Evolutionary conservation across 2,329 filamentous ascomycete species (phyloP).

Genomic region (Rutstroemia sp.): DNA sequence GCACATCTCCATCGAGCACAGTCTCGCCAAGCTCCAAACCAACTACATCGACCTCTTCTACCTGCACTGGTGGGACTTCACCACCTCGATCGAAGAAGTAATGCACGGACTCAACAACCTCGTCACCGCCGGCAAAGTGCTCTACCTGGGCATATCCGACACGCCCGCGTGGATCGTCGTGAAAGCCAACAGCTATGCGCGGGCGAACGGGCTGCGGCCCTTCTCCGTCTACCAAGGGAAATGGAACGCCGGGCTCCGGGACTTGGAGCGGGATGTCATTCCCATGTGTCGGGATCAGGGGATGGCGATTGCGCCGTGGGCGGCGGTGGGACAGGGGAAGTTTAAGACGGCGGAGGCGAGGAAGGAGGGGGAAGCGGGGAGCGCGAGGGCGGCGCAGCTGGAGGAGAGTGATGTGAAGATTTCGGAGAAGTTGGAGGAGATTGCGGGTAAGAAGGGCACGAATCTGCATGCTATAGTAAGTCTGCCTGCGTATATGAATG

Average conservation of each 20-base stretch:
- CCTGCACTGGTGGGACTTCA: conserved; percentile 62
- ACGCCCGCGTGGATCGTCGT: conserved; percentile 63
- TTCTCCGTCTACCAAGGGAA: conserved; percentile 64
- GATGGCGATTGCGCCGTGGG: conserved; percentile 52
- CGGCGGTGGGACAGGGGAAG: conserved; percentile 41
- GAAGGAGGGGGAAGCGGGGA: conserved; percentile 30
- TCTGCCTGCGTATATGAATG: too few species aligned
- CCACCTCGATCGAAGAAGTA: conserved; percentile 55
- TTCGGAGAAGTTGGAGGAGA: conserved; percentile 39
- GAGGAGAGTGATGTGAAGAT: conserved; percentile 44
- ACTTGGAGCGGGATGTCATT: conserved; percentile 55
- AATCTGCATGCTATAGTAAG: too few species aligned
- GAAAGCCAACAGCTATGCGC: conserved; percentile 62
- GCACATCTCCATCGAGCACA: conserved; percentile 46
- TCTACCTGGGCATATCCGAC: conserved; percentile 63
- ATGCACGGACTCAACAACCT: conserved; percentile 62
- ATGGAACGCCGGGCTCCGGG: conserved; percentile 55
- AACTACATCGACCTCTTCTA: conserved; percentile 63
- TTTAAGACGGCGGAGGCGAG: conserved; percentile 36
- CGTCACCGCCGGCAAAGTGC: conserved; percentile 52
- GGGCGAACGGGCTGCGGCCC: conserved; percentile 57
- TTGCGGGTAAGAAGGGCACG: conserved; percentile 48
- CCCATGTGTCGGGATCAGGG: conserved; percentile 50
- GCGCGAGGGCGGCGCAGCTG: conserved; percentile 23
- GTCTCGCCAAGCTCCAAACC: conserved; percentile 54